Evolutionary conservation across 2,329 filamentous ascomycete species (phyloP).

Genomic region (Aspergillus pseudoviridinutans): DNA sequence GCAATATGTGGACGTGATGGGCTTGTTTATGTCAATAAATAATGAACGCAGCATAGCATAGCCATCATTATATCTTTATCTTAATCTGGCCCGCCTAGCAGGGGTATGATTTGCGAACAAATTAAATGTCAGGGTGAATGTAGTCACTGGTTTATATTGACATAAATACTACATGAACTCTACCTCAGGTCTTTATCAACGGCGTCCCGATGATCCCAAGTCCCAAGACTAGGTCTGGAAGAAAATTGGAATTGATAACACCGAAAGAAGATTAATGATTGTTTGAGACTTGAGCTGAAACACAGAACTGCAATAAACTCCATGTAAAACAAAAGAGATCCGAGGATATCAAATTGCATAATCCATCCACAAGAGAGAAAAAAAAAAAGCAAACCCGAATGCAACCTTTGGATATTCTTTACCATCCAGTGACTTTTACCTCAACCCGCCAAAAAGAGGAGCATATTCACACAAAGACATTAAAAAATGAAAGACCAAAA

Average conservation of each 20-base stretch:
- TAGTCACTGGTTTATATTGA: not conserved
- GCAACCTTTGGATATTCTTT: not conserved
- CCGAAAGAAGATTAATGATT: not conserved
- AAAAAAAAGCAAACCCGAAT: not conserved
- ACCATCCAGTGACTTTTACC: not conserved
- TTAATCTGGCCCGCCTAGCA: not conserved
- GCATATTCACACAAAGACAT: not conserved
- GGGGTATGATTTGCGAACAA: not conserved
- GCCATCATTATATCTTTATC: not conserved
- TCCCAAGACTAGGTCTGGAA: not conserved
- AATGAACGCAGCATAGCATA: conserved; percentile 12
- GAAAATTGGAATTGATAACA: not conserved
- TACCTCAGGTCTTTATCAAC: not conserved
- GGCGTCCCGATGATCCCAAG: not conserved
- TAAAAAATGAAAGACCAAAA: conserved; percentile 15
- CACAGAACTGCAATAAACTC: not conserved
- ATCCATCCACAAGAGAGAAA: not conserved
- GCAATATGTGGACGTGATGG: conserved; percentile 13
- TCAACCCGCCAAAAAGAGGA: not conserved
- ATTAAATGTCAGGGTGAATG: not conserved
- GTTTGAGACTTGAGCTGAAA: not conserved
- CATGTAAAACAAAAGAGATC: not conserved
- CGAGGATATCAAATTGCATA: not conserved
- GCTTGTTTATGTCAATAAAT: conserved; percentile 9
- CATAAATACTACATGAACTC: too few relatives aligned